Percentiles rank a stretch among this genome's conserved stretches.
phyloP scores from a whole-genome alignment of 441 rosid species.

The Bocquillonia castaneifolia region DNA sequence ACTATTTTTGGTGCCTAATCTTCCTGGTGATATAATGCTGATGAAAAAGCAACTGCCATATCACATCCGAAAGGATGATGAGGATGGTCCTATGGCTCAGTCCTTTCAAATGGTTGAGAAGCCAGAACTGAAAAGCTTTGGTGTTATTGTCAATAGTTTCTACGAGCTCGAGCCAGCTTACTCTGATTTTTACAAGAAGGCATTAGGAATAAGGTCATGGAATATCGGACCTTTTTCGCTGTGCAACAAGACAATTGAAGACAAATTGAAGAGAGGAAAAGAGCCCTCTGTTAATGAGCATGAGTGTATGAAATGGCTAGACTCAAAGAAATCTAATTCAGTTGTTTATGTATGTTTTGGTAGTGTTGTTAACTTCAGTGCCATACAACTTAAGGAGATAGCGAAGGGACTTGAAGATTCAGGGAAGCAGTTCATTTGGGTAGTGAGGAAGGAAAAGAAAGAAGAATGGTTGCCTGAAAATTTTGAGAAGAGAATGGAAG shows the following conservation, averaged over 20 bases:
- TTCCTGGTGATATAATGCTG: constrained; percentile 46
- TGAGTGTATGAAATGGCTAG: constrained; percentile 30
- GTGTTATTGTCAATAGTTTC: constrained; percentile 55
- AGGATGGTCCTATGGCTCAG: constrained; percentile 16
- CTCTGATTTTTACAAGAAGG: constrained; percentile 39
- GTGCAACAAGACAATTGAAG: constrained; percentile 34
- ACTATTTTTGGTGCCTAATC: constrained; percentile 42
- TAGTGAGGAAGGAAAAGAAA: neutral
- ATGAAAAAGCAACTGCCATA: constrained; percentile 33
- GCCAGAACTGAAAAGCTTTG: constrained; percentile 33
- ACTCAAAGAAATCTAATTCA: constrained; percentile 42
- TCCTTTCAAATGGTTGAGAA: constrained; percentile 14
- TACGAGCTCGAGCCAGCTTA: constrained; percentile 53
- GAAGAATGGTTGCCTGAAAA: constrained; percentile 10
- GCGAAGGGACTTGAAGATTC: constrained; percentile 8
- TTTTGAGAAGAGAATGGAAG: constrained; percentile 4
- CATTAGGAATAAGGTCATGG: constrained; percentile 48
- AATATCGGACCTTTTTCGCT: constrained; percentile 52
- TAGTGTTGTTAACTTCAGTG: constrained; percentile 26
- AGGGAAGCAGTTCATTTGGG: constrained; percentile 9
- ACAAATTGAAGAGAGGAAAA: constrained; percentile 42
- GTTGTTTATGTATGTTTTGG: constrained; percentile 58
- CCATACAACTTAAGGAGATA: constrained; percentile 29
- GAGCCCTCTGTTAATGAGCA: constrained; percentile 30
- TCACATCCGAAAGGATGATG: constrained; percentile 3